phyloP scores from a whole-genome alignment of 257 asterid species.

The Ligustrum vulgare region DNA sequence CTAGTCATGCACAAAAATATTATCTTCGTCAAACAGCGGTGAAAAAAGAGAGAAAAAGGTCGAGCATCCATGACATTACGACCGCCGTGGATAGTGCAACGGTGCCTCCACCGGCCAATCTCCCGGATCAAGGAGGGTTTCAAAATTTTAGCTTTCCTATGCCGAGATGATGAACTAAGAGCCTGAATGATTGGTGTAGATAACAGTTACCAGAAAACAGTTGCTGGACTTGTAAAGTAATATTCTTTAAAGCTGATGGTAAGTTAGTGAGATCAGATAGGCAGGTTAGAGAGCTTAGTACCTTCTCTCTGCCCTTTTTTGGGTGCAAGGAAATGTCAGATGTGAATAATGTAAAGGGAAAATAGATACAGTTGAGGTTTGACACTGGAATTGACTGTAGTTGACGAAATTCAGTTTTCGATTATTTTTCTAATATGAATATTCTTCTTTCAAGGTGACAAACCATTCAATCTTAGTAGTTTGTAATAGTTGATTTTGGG shows the following conservation, averaged over 20 bases:
- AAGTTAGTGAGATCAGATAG: constrained; percentile 20
- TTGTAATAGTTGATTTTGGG: too few species aligned
- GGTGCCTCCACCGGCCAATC: constrained; percentile 54
- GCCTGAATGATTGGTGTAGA: constrained; percentile 23
- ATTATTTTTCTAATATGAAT: too few species aligned
- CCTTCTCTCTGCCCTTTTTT: background rate
- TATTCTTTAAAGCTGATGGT: constrained; percentile 24
- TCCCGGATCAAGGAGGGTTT: constrained; percentile 43
- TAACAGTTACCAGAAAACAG: background rate
- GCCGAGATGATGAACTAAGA: constrained; percentile 35
- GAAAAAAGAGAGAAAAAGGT: constrained; percentile 79
- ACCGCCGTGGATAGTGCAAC: constrained; percentile 54
- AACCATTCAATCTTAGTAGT: too few species aligned
- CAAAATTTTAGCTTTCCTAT: constrained; percentile 41
- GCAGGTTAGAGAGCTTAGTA: constrained; percentile 20
- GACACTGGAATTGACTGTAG: background rate
- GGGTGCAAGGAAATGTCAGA: background rate
- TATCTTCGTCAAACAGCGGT: constrained; percentile 74
- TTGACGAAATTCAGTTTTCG: background rate
- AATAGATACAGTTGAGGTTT: constrained; percentile 17
- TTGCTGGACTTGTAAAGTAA: constrained; percentile 40
- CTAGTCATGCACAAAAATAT: constrained; percentile 90
- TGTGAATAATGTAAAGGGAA: constrained; percentile 30
- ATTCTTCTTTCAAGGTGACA: too few species aligned
- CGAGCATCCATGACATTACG: constrained; percentile 89